Evolutionary conservation across 1,139 yeast species (phyloP).

Genomic region (Scheffersomyces parashehatae): DNA sequence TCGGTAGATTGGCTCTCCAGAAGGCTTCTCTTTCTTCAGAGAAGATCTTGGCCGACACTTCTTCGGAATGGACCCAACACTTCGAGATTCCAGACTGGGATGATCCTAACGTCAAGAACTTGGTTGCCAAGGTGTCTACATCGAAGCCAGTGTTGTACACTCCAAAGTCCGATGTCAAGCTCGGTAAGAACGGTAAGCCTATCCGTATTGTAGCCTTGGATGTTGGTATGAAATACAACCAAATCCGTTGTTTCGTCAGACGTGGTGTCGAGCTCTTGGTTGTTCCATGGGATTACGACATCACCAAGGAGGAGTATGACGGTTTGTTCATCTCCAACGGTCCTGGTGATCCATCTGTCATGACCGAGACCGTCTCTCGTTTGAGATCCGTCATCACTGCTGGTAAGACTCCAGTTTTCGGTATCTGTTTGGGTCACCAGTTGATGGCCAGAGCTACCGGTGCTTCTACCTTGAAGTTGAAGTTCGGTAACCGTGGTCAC

Average conservation of each 20-base stretch:
- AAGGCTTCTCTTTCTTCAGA: slow-evolving; percentile 42
- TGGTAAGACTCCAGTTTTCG: slow-evolving; percentile 81
- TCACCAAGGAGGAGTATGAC: slow-evolving; percentile 75
- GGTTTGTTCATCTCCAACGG: slow-evolving; percentile 97
- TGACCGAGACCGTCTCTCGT: slow-evolving; percentile 64
- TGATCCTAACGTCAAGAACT: slow-evolving; percentile 88
- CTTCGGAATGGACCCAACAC: slow-evolving; percentile 54
- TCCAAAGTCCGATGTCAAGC: slow-evolving; percentile 48
- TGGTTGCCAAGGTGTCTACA: slow-evolving; percentile 88
- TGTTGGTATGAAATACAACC: slow-evolving; percentile 98
- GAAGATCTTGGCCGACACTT: slow-evolving; percentile 33
- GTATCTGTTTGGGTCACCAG: slow-evolving; percentile 99
- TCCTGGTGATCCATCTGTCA: slow-evolving; percentile 97
- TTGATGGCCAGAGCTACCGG: slow-evolving; percentile 95
- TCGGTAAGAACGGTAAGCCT: slow-evolving; percentile 71
- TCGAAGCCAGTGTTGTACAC: slow-evolving; percentile 73
- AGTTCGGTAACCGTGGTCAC: slow-evolving; percentile 99
- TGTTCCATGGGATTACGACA: slow-evolving; percentile 95
- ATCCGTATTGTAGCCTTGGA: slow-evolving; percentile 88
- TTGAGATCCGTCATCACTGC: slow-evolving; percentile 57
- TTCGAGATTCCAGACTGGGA: slow-evolving; percentile 85
- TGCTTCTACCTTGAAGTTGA: slow-evolving; percentile 86
- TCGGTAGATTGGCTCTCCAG: slow-evolving; percentile 79
- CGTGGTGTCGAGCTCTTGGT: slow-evolving; percentile 96
- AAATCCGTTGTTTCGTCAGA: slow-evolving; percentile 92